Percentiles rank a stretch among this genome's conserved stretches.
phyloP scores from a whole-genome alignment of 1,284 basidiomycete genomes.

The Garcileccinum viscosum region DNA sequence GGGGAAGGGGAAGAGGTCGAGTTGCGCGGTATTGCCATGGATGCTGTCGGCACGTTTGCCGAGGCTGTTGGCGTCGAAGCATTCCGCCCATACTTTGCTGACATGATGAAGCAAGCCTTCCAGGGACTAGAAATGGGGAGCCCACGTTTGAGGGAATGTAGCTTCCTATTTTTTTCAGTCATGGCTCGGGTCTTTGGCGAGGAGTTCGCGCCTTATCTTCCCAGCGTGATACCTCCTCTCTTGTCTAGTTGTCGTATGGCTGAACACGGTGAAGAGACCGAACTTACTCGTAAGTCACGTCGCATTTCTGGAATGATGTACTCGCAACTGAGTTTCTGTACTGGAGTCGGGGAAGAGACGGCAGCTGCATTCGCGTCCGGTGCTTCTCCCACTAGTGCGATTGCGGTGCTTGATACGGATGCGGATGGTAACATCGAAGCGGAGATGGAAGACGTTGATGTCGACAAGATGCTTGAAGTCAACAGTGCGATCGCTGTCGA shows the following conservation, averaged over 20 bases:
- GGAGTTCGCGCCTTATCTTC: constrained; percentile 90
- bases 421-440: constrained; percentile 65
- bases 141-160: constrained; percentile 91
- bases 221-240: constrained; percentile 87
- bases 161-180: constrained; percentile 98
- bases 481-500: constrained; percentile 98
- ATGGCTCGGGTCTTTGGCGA: constrained; percentile 96
- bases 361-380: constrained; percentile 74
- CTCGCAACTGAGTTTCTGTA: constrained; percentile 3
- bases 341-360: constrained; percentile 55
- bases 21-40: constrained; percentile 97
- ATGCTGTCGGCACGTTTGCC: constrained; percentile 97
- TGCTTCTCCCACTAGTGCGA: constrained; percentile 71
- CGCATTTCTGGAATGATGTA: constrained; percentile 5
- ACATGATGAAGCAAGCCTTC: constrained; percentile 97
- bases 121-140: constrained; percentile 88
- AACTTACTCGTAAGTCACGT: constrained; percentile 46
- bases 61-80: constrained; percentile 95
- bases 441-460: constrained; percentile 86
- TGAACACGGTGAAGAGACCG: constrained; percentile 75
- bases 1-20: constrained; percentile 91
- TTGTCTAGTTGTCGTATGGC: constrained; percentile 86
- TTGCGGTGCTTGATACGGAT: constrained; percentile 60
- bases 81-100: constrained; percentile 95
- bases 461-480: constrained; percentile 87